phyloP scores from a whole-genome alignment of 805 yeast genomes.

The Alloascoidea africana region DNA sequence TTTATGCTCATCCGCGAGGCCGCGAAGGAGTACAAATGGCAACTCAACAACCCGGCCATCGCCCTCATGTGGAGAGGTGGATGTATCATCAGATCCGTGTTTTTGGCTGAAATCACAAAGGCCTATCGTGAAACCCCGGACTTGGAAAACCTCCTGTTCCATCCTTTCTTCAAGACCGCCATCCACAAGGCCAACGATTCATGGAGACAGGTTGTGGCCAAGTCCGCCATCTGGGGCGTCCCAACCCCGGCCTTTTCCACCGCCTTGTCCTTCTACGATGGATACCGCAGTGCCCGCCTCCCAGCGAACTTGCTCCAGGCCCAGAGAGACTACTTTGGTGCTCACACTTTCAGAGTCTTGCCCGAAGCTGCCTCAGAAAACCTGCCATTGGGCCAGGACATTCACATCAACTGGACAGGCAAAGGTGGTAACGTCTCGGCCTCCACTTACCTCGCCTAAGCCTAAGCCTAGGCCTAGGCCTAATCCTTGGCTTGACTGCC shows the following conservation, averaged over 20 bases:
- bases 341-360: constrained; percentile 94
- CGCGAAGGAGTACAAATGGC: constrained; percentile 93
- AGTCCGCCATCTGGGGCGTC: constrained; percentile 74
- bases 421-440: constrained; percentile 97
- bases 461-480: no score
- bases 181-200: constrained; percentile 86
- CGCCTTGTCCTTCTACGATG: constrained; percentile 95
- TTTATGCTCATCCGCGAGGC: constrained; percentile 99
- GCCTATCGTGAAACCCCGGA: constrained; percentile 92
- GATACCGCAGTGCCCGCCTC: constrained; percentile 88
- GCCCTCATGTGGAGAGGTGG: constrained; percentile 99
- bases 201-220: constrained; percentile 81
- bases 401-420: constrained; percentile 99
- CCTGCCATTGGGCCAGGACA: constrained; percentile 67
- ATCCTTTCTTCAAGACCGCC: constrained; percentile 87
- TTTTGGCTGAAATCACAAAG: constrained; percentile 91
- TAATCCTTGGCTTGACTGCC: no score
- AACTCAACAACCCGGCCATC: constrained; percentile 93
- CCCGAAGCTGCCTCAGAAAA: constrained; percentile 68
- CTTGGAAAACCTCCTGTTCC: constrained; percentile 88
- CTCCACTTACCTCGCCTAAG: constrained; percentile 80
- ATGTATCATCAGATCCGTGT: constrained; percentile 97
- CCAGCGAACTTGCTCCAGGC: constrained; percentile 99
- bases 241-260: constrained; percentile 98
- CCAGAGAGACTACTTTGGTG: constrained; percentile 99